Evolutionary conservation across 2,329 filamentous ascomycete species (phyloP).

Genomic region (Exophiala alcalophila): DNA sequence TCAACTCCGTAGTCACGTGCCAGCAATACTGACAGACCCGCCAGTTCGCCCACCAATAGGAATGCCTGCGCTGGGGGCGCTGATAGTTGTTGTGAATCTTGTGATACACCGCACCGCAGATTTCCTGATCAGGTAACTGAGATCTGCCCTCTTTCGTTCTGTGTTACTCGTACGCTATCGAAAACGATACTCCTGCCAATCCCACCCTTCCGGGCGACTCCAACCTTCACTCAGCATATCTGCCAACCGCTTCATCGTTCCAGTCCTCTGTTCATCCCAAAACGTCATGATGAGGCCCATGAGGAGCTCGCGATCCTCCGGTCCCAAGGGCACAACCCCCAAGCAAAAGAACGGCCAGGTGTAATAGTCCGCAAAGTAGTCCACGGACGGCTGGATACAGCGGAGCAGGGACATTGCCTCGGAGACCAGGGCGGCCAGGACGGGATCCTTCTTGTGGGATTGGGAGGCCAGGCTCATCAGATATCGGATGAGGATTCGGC

Average conservation of each 20-base stretch:
- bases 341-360: slow-evolving; percentile 31
- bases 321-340: slow-evolving; percentile 17
- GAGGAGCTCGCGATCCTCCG: slow-evolving; percentile 19
- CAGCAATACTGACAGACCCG: not conserved
- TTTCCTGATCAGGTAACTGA: slow-evolving; percentile 1
- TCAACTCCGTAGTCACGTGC: slow-evolving; percentile 2
- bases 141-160: no score
- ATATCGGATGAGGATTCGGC: no score
- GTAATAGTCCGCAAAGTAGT: slow-evolving; percentile 34
- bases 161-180: no score
- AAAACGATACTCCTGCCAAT: no score
- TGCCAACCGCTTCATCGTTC: slow-evolving; percentile 29
- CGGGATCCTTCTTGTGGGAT: no score
- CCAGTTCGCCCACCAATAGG: not conserved
- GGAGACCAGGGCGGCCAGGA: no score
- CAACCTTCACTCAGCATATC: slow-evolving; percentile 22
- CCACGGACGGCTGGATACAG: slow-evolving; percentile 23
- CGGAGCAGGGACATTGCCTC: slow-evolving; percentile 23
- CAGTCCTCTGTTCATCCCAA: slow-evolving; percentile 29
- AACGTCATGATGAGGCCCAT: slow-evolving; percentile 26
- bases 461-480: no score
- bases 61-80: no score
- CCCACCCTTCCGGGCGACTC: no score
- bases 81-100: no score
- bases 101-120: not conserved